Evolutionary conservation across 2,329 filamentous ascomycete species (phyloP).

Genomic region (Fusarium sp.): DNA sequence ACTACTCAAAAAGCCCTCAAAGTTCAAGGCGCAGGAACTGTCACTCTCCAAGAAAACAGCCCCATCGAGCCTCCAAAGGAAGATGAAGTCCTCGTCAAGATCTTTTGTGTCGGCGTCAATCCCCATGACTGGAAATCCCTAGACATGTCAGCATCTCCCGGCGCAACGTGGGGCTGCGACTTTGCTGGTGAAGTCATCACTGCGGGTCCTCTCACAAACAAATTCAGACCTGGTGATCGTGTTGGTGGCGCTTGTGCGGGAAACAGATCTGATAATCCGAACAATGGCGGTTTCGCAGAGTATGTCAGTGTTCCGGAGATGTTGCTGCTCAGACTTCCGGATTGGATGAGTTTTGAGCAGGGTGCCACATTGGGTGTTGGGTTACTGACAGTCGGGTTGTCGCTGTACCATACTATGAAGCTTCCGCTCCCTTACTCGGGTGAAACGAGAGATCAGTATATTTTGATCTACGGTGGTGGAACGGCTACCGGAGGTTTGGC

Average conservation of each 20-base stretch:
- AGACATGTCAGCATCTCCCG: conserved; percentile 29
- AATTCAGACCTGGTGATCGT: neutral
- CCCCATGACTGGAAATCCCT: conserved; percentile 32
- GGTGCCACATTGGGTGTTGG: conserved; percentile 20
- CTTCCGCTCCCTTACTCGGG: neutral
- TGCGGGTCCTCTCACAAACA: neutral
- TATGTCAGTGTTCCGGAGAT: conserved; percentile 14
- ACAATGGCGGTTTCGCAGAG: neutral
- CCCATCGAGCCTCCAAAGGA: neutral
- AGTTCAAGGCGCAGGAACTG: neutral
- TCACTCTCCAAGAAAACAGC: neutral
- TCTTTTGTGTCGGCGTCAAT: conserved; percentile 27
- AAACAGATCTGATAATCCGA: neutral
- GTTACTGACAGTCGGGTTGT: neutral
- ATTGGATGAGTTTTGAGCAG: conserved; percentile 10
- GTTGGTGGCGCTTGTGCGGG: neutral
- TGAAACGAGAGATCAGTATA: neutral
- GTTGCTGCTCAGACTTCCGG: neutral
- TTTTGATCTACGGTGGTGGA: neutral
- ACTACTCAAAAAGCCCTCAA: neutral
- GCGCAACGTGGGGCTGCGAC: conserved; percentile 30
- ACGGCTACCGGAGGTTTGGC: neutral
- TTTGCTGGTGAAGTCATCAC: conserved; percentile 26
- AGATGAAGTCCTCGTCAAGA: conserved; percentile 16
- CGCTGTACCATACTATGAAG: neutral